These are phyloP conservation scores for Artemisia tridentata DNA, from an alignment of 129 eudicot species.

Conservation along the genomic window DNA sequence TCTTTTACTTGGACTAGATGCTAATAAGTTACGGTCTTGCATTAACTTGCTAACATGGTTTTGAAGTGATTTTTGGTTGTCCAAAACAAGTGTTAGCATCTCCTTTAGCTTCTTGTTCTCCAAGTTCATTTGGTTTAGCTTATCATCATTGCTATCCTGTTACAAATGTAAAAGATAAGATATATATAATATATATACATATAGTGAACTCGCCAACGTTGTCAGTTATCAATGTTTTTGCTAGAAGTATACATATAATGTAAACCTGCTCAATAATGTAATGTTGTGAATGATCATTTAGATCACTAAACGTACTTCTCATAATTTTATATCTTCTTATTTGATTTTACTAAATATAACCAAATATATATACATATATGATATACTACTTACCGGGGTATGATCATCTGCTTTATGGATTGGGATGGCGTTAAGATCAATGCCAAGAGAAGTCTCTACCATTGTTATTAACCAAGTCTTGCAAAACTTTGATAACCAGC, in stretches of 20 bases:
- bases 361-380: not conserved
- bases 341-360: no score
- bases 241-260: no score
- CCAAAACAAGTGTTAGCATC: slow-evolving; percentile 60
- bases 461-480: slow-evolving; percentile 8
- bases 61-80: slow-evolving; percentile 63
- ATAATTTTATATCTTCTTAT: no score
- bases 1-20: slow-evolving; percentile 21
- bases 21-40: slow-evolving; percentile 9
- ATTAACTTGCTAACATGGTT: slow-evolving; percentile 44
- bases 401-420: slow-evolving; percentile 17
- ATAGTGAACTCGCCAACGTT: not conserved
- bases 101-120: slow-evolving; percentile 84
- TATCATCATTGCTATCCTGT: slow-evolving; percentile 33
- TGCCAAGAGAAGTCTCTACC: slow-evolving; percentile 18
- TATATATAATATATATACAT: not conserved
- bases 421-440: slow-evolving; percentile 29
- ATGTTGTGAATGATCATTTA: no score
- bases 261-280: no score
- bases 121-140: slow-evolving; percentile 61
- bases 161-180: not conserved
- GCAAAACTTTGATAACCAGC: no score
- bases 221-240: no score
- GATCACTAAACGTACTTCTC: no score
- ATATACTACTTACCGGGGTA: slow-evolving; percentile 17